phyloP scores from a whole-genome alignment of 2,329 filamentous ascomycete genomes.

The Intubia oerlemansii region DNA sequence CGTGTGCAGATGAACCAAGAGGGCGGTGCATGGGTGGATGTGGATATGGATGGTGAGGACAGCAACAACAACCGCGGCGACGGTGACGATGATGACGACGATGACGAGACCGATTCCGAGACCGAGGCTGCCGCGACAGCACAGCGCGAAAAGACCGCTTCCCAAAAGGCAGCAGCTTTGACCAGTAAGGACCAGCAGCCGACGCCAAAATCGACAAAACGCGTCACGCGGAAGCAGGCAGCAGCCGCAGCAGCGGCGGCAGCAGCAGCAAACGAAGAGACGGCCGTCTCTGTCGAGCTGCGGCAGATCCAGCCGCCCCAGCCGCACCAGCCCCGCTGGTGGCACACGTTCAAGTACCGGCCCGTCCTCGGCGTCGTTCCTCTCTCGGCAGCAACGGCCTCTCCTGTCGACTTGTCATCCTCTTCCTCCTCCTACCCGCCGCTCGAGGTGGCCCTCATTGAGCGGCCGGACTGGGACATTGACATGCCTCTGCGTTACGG shows the following conservation, averaged over 20 bases:
- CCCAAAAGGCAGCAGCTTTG: no score
- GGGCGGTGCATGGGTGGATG: constrained; percentile 16
- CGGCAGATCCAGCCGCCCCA: constrained; percentile 1
- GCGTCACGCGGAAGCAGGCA: neutral
- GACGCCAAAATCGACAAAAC: neutral
- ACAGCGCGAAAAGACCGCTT: neutral
- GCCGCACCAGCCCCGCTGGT: constrained; percentile 24
- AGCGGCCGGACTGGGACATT: constrained; percentile 68
- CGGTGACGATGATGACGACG: constrained; percentile 7
- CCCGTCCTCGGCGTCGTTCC: constrained; percentile 61
- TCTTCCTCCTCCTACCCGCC: constrained; percentile 9
- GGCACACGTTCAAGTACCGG: constrained; percentile 83
- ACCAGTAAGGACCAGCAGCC: no score
- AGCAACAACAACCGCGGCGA: constrained; percentile 14
- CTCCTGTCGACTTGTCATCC: neutral
- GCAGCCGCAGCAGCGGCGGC: constrained; percentile 1
- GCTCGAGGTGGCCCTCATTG: constrained; percentile 70
- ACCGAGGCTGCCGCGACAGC: neutral
- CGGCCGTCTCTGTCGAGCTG: no score
- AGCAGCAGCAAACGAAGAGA: no score
- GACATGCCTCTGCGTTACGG: constrained; percentile 50
- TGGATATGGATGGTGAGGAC: constrained; percentile 17
- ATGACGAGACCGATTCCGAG: constrained; percentile 11
- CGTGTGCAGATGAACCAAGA: constrained; percentile 15
- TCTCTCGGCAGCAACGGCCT: constrained; percentile 10